phyloP scores from a whole-genome alignment of 169 alveolate genomes.

The Babesia bovis region DNA sequence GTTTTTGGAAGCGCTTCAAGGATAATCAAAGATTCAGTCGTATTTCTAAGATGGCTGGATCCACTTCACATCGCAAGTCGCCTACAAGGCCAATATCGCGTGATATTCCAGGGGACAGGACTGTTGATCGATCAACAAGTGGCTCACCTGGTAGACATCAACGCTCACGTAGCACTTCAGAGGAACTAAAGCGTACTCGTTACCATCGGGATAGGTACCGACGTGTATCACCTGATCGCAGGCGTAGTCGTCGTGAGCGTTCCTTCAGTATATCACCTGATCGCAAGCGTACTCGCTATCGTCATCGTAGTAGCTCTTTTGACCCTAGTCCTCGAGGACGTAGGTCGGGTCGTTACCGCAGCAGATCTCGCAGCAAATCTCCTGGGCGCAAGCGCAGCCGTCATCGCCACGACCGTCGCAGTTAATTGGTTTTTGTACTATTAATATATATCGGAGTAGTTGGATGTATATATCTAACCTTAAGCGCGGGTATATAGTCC shows the following conservation, averaged over 20 bases:
- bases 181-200: too few relatives aligned
- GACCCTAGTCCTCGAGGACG: not conserved
- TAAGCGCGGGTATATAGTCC: too few relatives aligned
- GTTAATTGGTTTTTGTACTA: not conserved
- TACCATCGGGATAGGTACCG: not conserved
- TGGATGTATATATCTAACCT: too few relatives aligned
- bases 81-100: too few relatives aligned
- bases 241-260: not conserved
- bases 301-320: not conserved
- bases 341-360: not conserved
- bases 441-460: too few relatives aligned
- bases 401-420: too few relatives aligned
- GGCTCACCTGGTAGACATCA: not conserved
- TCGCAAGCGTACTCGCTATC: not conserved
- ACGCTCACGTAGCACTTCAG: not conserved
- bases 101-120: not conserved
- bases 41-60: not conserved
- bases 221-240: not conserved
- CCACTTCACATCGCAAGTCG: not conserved
- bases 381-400: not conserved
- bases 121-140: not conserved
- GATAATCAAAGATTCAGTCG: constrained; percentile 34
- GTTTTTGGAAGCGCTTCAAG: constrained; percentile 70
- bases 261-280: not conserved
- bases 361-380: not conserved